phyloP scores from a whole-genome alignment of 2,329 filamentous ascomycete species.

The Tolypocladium amazonense region DNA sequence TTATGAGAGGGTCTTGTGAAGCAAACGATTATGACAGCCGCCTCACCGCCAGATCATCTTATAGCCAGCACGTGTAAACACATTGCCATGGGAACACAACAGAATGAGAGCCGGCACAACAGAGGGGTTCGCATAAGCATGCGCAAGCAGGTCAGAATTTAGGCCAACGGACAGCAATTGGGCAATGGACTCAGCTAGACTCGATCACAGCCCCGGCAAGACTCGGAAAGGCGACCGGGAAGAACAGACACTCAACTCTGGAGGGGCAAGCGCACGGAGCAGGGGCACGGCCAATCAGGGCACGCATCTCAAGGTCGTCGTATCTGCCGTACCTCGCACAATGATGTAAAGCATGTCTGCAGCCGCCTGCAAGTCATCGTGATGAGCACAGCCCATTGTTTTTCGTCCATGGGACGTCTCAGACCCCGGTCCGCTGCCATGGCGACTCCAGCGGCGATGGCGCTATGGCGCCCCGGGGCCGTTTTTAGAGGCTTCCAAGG shows the following conservation, averaged over 20 bases:
- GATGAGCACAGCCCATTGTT: constrained; percentile 4
- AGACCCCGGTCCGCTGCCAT: constrained; percentile 10
- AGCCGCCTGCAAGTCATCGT: background rate
- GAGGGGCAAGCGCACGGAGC: too few species aligned
- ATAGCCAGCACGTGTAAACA: background rate
- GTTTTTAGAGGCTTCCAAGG: background rate
- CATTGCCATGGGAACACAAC: background rate
- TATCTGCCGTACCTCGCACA: background rate
- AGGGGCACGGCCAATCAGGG: background rate
- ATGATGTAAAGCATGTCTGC: background rate
- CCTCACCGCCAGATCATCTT: background rate
- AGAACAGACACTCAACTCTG: too few species aligned
- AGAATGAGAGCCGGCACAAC: background rate
- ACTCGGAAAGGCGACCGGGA: background rate
- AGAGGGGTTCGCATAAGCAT: background rate
- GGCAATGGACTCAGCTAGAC: background rate
- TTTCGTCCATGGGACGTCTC: constrained; percentile 5
- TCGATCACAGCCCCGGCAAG: background rate
- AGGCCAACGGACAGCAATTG: background rate
- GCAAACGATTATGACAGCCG: background rate
- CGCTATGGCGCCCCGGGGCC: background rate
- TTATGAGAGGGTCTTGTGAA: background rate
- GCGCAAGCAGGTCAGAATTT: background rate
- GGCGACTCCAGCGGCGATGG: constrained; percentile 7
- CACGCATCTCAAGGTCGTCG: background rate